phyloP scores from a whole-genome alignment of 1,284 basidiomycete species.

The Trichosporon faecale region DNA sequence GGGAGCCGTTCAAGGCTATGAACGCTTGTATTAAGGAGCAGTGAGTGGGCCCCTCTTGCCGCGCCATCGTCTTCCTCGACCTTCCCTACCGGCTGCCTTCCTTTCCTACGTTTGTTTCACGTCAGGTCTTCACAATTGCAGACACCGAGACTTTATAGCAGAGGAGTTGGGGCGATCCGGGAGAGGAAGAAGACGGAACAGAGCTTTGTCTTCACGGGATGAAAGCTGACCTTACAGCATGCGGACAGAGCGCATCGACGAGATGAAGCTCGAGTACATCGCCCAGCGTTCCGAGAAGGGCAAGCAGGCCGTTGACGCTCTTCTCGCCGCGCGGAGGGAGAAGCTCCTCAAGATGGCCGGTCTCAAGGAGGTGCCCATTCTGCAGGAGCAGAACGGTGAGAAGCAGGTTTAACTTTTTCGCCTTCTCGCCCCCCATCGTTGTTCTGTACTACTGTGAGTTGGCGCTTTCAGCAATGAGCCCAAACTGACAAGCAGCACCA shows the following conservation, averaged over 20 bases:
- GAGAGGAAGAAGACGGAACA: too few relatives aligned
- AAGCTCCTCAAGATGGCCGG: conserved; percentile 36
- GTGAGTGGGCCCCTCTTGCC: conserved; percentile 55
- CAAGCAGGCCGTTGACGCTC: conserved; percentile 37
- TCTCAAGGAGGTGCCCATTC: conserved; percentile 26
- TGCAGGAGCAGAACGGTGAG: background rate
- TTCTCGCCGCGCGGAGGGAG: conserved; percentile 31
- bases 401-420: background rate
- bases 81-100: background rate
- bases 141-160: too few relatives aligned
- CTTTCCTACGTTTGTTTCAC: too few relatives aligned
- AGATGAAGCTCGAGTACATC: conserved; percentile 48
- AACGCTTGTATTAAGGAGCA: conserved; percentile 78
- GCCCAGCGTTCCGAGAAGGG: conserved; percentile 43
- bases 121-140: too few relatives aligned
- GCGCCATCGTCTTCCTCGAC: too few relatives aligned
- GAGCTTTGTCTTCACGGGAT: too few relatives aligned
- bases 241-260: conserved; percentile 43
- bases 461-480: background rate
- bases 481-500: conserved; percentile 1
- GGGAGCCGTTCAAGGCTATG: conserved; percentile 64
- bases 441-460: conserved; percentile 6
- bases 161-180: too few relatives aligned
- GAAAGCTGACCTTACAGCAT: conserved; percentile 30
- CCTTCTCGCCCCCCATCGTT: background rate